A percentile compares a stretch with the other conserved stretches of the same genome.
Conservation (phyloP, 1,284 basidiomycete genomes). For the Apiotrichum akiyoshidainum region DNA sequence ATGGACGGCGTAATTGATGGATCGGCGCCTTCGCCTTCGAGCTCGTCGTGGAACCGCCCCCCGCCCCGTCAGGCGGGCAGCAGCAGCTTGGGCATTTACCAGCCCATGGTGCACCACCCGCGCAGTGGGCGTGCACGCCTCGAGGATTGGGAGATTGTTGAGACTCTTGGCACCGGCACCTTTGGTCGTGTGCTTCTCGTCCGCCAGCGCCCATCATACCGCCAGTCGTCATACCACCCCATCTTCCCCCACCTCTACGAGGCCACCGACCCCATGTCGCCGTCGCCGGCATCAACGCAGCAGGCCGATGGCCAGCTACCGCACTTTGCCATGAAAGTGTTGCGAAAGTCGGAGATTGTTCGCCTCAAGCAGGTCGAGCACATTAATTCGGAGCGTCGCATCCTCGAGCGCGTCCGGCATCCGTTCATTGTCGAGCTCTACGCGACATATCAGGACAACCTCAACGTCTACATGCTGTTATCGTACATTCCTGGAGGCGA, state of each 20-base stretch:
- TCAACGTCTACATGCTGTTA: slow-evolving; percentile 57
- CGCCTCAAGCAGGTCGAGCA: slow-evolving; percentile 58
- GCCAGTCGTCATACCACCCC: slow-evolving; percentile 49
- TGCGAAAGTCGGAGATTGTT: slow-evolving; percentile 56
- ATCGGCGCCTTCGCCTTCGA: background rate
- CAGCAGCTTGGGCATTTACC: slow-evolving; percentile 4
- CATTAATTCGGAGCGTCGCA: slow-evolving; percentile 56
- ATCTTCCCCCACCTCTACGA: slow-evolving; percentile 50
- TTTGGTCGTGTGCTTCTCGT: slow-evolving; percentile 52
- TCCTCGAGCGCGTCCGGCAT: slow-evolving; percentile 56
- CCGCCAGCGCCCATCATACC: slow-evolving; percentile 47
- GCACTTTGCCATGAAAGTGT: slow-evolving; percentile 56
- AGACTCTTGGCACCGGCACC: slow-evolving; percentile 51
- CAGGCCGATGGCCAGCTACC: slow-evolving; percentile 47
- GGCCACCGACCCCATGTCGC: slow-evolving; percentile 38
- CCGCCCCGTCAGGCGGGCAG: slow-evolving; percentile 1
- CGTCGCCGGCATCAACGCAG: slow-evolving; percentile 41
- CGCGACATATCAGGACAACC: slow-evolving; percentile 53
- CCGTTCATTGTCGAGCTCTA: slow-evolving; percentile 59
- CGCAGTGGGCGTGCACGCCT: slow-evolving; percentile 32
- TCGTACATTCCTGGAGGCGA: slow-evolving; percentile 57
- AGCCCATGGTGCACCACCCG: slow-evolving; percentile 8
- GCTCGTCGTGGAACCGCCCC: slow-evolving; percentile 10
- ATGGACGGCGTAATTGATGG: slow-evolving; percentile 24
- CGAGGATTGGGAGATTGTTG: slow-evolving; percentile 51